Evolutionary conservation across 805 yeast genomes (phyloP).

Genomic region (Metschnikowia bowlesiae): DNA sequence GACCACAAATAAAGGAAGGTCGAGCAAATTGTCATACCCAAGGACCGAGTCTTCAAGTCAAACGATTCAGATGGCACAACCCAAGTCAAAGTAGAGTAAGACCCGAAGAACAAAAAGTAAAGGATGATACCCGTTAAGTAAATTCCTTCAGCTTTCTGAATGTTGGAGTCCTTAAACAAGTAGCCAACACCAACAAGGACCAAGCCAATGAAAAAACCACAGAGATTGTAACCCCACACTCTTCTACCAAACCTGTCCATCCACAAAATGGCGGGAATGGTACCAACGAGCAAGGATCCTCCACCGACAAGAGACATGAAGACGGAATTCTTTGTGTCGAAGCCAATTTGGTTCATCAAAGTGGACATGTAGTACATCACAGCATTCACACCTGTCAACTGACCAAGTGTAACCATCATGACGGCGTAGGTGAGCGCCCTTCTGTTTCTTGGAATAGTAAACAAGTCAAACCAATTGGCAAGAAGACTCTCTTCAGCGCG

Average conservation of each 20-base stretch:
- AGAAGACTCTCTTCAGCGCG: slow-evolving; percentile 29
- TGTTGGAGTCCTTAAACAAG: slow-evolving; percentile 36
- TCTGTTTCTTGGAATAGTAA: slow-evolving; percentile 54
- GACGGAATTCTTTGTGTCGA: slow-evolving; percentile 46
- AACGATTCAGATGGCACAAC: slow-evolving; percentile 64
- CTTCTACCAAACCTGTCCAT: slow-evolving; percentile 58
- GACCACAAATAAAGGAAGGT: slow-evolving; percentile 56
- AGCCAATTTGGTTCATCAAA: slow-evolving; percentile 53
- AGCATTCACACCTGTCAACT: slow-evolving; percentile 65
- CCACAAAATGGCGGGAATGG: slow-evolving; percentile 59
- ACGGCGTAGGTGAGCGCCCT: slow-evolving; percentile 56
- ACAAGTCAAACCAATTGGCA: slow-evolving; percentile 47
- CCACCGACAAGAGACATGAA: slow-evolving; percentile 71
- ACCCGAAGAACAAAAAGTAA: slow-evolving; percentile 63
- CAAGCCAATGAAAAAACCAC: slow-evolving; percentile 58
- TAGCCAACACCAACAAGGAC: slow-evolving; percentile 58
- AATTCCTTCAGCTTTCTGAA: slow-evolving; percentile 51
- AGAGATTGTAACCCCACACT: slow-evolving; percentile 54
- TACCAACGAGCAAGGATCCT: slow-evolving; percentile 56
- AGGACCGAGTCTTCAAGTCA: slow-evolving; percentile 53
- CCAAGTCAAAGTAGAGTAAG: slow-evolving; percentile 65
- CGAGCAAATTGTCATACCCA: slow-evolving; percentile 62
- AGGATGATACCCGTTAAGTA: slow-evolving; percentile 59
- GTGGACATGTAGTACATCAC: slow-evolving; percentile 62
- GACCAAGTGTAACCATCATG: slow-evolving; percentile 57